These are phyloP conservation scores for Colletotrichum somersetense DNA, from an alignment of 2,329 filamentous ascomycete genomes.

Conservation along the genomic window DNA sequence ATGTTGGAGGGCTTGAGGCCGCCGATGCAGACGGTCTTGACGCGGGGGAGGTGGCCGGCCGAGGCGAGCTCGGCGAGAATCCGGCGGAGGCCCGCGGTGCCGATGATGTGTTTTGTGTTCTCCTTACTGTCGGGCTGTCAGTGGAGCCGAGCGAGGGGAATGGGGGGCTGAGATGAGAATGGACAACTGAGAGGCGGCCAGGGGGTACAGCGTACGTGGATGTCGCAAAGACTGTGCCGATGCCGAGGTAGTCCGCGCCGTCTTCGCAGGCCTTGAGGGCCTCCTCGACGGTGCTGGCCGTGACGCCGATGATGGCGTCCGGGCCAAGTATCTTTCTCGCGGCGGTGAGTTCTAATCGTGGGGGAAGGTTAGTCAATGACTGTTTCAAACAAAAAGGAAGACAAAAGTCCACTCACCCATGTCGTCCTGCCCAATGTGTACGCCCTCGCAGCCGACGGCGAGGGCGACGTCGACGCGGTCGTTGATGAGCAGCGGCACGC, in stretches of 20 bases:
- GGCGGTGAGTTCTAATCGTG: conserved; percentile 64
- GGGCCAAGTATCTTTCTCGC: conserved; percentile 81
- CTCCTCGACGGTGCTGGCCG: conserved; percentile 81
- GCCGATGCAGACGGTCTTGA: conserved; percentile 86
- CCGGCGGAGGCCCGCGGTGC: conserved; percentile 75
- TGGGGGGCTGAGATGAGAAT: background rate
- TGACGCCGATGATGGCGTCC: conserved; percentile 88
- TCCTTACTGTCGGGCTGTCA: conserved; percentile 73
- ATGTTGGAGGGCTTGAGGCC: conserved; percentile 85
- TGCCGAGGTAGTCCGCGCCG: conserved; percentile 91
- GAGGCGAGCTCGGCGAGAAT: conserved; percentile 73
- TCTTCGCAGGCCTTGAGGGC: conserved; percentile 77
- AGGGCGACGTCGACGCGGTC: conserved; percentile 91
- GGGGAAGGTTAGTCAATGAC: background rate
- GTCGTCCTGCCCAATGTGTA: conserved; percentile 96
- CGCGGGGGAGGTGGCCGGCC: conserved; percentile 54
- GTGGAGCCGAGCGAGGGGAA: background rate
- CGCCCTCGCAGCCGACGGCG: conserved; percentile 88
- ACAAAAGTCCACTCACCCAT: conserved; percentile 67
- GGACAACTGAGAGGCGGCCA: background rate
- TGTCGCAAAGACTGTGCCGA: conserved; percentile 91
- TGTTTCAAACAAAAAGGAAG: background rate
- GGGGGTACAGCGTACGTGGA: conserved; percentile 67
- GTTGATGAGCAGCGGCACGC: conserved; percentile 89
- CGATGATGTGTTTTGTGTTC: conserved; percentile 86